Evolutionary conservation across 1,284 basidiomycete species (phyloP).

Genomic region (Stygiomarasmius scandens): DNA sequence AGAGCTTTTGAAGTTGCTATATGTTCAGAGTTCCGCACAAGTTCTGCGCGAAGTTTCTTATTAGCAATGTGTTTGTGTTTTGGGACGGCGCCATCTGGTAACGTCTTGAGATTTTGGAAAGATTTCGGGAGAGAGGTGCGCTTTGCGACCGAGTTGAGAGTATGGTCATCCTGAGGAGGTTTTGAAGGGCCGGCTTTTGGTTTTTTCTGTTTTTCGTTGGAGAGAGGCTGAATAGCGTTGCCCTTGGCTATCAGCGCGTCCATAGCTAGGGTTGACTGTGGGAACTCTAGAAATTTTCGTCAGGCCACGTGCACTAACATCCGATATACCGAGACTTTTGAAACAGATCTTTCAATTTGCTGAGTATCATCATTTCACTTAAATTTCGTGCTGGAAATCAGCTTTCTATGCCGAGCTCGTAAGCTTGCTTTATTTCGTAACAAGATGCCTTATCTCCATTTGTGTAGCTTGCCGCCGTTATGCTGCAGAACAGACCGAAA

Average conservation of each 20-base stretch:
- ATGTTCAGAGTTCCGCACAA: slow-evolving; percentile 63
- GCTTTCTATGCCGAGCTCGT: no score
- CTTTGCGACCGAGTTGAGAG: slow-evolving; percentile 59
- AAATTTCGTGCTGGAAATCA: no score
- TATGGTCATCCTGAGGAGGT: slow-evolving; percentile 34
- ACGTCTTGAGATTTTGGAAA: slow-evolving; percentile 42
- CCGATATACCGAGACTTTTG: no score
- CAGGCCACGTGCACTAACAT: neutral
- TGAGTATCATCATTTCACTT: no score
- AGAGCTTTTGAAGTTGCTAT: slow-evolving; percentile 58
- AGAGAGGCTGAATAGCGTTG: slow-evolving; percentile 55
- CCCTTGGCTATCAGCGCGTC: slow-evolving; percentile 75
- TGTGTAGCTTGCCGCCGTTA: no score
- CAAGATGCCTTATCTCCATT: no score
- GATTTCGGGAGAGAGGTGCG: slow-evolving; percentile 64
- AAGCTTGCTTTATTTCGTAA: no score
- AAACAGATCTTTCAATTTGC: no score
- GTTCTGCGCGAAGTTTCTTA: slow-evolving; percentile 73
- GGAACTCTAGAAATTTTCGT: slow-evolving; percentile 1
- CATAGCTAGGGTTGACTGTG: slow-evolving; percentile 40
- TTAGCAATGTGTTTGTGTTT: slow-evolving; percentile 70
- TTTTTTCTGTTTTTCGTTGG: slow-evolving; percentile 31
- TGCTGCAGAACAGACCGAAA: no score
- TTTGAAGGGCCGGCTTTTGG: slow-evolving; percentile 27
- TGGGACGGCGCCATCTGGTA: slow-evolving; percentile 37